Percentiles rank a stretch among this genome's conserved stretches.
Evolutionary conservation across 1,139 yeast genomes (phyloP).

Genomic region (Kodamaea plutei): DNA sequence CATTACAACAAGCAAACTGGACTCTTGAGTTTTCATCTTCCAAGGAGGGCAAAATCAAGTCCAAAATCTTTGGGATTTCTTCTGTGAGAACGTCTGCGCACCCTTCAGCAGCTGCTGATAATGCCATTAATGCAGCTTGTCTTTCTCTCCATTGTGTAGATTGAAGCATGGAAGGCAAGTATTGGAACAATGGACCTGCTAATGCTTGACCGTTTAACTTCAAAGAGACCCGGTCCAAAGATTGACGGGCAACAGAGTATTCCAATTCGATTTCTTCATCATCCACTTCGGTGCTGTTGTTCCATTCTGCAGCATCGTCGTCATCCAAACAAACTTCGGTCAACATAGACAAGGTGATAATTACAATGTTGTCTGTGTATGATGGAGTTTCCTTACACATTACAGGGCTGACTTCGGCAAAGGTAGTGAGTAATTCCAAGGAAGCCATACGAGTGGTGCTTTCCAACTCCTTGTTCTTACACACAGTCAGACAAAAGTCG

Average conservation of each 20-base stretch:
- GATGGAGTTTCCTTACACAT: constrained; percentile 84
- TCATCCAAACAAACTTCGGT: constrained; percentile 91
- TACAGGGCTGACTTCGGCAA: constrained; percentile 88
- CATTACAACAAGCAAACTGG: constrained; percentile 95
- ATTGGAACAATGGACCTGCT: constrained; percentile 82
- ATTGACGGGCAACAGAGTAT: constrained; percentile 89
- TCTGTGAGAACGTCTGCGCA: constrained; percentile 83
- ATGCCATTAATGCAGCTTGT: constrained; percentile 95
- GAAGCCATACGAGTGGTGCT: constrained; percentile 79
- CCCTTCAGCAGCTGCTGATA: constrained; percentile 96
- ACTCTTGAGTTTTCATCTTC: constrained; percentile 88
- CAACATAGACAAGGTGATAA: constrained; percentile 76
- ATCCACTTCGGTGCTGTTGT: constrained; percentile 71
- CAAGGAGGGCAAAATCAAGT: constrained; percentile 77
- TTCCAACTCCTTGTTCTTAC: constrained; percentile 78
- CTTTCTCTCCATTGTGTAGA: constrained; percentile 88
- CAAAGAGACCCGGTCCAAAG: constrained; percentile 84
- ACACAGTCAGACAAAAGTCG: constrained; percentile 76
- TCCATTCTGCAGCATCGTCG: constrained; percentile 85
- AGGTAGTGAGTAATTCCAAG: constrained; percentile 80
- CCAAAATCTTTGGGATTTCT: constrained; percentile 78
- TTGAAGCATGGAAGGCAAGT: constrained; percentile 75
- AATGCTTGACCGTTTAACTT: constrained; percentile 78
- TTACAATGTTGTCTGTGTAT: constrained; percentile 69
- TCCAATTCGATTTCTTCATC: constrained; percentile 85